Percentiles rank a stretch among this genome's conserved stretches.
These are phyloP conservation scores for Cutaneotrichosporon cyanovorans DNA, from an alignment of 1,284 basidiomycete genomes.

Conservation along the genomic window DNA sequence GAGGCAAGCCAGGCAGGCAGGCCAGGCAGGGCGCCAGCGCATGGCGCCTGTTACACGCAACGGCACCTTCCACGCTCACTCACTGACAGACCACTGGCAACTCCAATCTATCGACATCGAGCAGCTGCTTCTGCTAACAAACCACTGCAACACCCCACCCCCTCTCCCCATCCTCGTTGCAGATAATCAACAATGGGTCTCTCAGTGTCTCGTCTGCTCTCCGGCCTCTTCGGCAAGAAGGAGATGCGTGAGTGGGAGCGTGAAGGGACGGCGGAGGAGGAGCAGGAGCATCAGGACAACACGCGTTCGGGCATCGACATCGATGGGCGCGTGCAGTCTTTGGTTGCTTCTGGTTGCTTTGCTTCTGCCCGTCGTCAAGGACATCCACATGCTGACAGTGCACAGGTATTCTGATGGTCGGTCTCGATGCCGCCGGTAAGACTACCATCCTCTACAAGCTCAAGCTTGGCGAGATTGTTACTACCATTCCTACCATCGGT, in stretches of 20 bases:
- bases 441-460: slow-evolving; percentile 99
- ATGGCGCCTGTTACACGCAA: too few species aligned
- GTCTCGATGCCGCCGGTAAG: slow-evolving; percentile 94
- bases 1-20: too few species aligned
- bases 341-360: not conserved
- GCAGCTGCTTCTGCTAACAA: too few species aligned
- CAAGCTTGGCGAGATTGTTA: slow-evolving; percentile 97
- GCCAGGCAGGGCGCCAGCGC: too few species aligned
- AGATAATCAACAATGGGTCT: slow-evolving; percentile 61
- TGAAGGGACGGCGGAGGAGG: not conserved
- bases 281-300: not conserved
- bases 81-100: too few species aligned
- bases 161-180: slow-evolving; percentile 4
- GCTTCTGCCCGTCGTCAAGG: not conserved
- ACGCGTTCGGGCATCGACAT: not conserved
- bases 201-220: slow-evolving; percentile 70
- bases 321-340: not conserved
- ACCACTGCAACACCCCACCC: not conserved
- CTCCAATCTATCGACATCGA: too few species aligned
- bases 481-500: slow-evolving; percentile 84
- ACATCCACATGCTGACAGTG: not conserved
- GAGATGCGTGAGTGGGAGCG: slow-evolving; percentile 95
- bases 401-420: slow-evolving; percentile 62
- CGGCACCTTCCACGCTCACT: too few species aligned
- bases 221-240: slow-evolving; percentile 93